Evolutionary conservation across 164 flowering plant genomes (phyloP).

Genomic region (Santalum album): DNA sequence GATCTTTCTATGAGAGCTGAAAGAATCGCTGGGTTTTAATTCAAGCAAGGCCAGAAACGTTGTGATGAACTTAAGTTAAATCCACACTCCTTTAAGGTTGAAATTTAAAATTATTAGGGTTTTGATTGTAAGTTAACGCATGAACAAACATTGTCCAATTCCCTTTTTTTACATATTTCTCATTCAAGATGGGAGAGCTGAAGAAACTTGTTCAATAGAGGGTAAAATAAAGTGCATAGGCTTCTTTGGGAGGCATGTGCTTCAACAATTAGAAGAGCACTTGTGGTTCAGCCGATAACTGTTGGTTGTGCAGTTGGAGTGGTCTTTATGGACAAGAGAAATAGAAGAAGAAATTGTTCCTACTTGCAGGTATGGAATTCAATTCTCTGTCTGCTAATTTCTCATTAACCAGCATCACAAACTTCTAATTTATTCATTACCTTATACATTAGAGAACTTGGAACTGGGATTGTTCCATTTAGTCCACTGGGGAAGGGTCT

Average conservation of each 20-base stretch:
- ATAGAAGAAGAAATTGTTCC: slow-evolving; percentile 28
- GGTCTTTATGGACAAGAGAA: slow-evolving; percentile 50
- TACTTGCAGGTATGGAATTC: slow-evolving; percentile 26
- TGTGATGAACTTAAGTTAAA: too few species aligned
- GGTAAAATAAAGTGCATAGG: slow-evolving; percentile 54
- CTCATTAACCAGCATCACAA: neutral
- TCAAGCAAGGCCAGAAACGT: too few species aligned
- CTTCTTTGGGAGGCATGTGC: slow-evolving; percentile 53
- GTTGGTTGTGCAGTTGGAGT: slow-evolving; percentile 62
- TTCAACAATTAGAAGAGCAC: slow-evolving; percentile 51
- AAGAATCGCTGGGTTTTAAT: too few species aligned
- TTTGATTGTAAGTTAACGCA: too few species aligned
- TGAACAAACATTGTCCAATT: too few species aligned
- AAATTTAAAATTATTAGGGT: too few species aligned
- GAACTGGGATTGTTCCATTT: slow-evolving; percentile 55
- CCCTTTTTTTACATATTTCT: neutral
- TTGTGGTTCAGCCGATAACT: slow-evolving; percentile 54
- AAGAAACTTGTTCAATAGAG: slow-evolving; percentile 48
- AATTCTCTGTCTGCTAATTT: neutral
- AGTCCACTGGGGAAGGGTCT: slow-evolving; percentile 57
- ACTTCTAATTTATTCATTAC: neutral
- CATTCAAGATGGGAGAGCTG: slow-evolving; percentile 34
- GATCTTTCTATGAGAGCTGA: too few species aligned
- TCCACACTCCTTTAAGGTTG: too few species aligned
- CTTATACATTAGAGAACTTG: slow-evolving; percentile 24